Evolutionary conservation across 202 grass and related monocot genomes (phyloP).

Genomic region (Zizania palustris): DNA sequence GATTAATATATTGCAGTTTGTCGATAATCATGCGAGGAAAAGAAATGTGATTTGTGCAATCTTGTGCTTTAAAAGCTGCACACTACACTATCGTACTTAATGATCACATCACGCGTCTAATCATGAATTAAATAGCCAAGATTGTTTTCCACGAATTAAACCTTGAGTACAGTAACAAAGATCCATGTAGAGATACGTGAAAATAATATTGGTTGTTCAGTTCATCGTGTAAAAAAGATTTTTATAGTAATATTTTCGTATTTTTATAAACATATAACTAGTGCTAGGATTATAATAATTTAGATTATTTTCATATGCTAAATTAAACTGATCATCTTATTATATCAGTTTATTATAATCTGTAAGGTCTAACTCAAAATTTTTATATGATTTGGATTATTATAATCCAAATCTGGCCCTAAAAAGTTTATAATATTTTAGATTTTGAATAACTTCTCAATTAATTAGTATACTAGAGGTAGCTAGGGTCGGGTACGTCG

Average conservation of each 20-base stretch:
- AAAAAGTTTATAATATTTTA: conserved; percentile 25
- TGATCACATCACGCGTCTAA: conserved; percentile 31
- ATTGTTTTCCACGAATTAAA: conserved; percentile 54
- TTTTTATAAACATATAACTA: too few species aligned
- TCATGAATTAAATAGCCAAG: conserved; percentile 44
- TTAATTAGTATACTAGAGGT: background rate
- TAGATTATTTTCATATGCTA: too few species aligned
- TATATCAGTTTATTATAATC: background rate
- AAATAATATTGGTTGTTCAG: conserved; percentile 39
- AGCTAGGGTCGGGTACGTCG: too few species aligned
- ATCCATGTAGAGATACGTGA: too few species aligned
- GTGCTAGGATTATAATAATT: too few species aligned
- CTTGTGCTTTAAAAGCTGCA: conserved; percentile 32
- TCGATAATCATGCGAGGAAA: conserved; percentile 3
- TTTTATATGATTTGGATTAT: too few species aligned
- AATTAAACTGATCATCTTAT: too few species aligned
- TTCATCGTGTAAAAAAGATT: too few species aligned
- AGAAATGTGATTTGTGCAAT: conserved; percentile 32
- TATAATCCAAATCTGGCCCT: background rate
- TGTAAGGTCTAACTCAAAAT: background rate
- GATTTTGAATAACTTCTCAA: background rate
- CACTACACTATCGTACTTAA: conserved; percentile 20
- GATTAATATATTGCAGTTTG: conserved; percentile 12
- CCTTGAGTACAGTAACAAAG: too few species aligned
- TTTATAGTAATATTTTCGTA: too few species aligned